Evolutionary conservation across 1,284 basidiomycete genomes (phyloP).

Genomic region (Wallemia hederae): DNA sequence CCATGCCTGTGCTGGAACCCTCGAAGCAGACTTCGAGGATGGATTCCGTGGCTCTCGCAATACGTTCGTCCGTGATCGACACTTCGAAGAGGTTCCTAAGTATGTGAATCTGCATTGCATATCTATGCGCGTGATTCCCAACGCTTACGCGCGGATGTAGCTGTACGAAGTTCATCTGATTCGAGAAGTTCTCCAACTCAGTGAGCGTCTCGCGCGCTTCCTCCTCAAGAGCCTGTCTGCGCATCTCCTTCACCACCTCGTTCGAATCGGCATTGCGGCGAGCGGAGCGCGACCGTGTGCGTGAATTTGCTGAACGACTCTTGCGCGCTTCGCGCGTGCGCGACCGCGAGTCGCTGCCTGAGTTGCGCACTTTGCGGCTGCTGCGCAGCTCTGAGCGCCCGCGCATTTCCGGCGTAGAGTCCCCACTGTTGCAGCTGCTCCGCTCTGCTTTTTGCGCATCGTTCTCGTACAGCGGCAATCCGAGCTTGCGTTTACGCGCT

Average conservation of each 20-base stretch:
- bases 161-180: background rate
- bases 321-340: background rate
- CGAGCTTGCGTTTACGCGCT: slow-evolving; percentile 4
- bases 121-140: background rate
- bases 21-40: slow-evolving; percentile 1
- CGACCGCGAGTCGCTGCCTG: background rate
- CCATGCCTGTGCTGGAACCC: background rate
- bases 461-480: slow-evolving; percentile 2
- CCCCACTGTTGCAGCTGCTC: background rate
- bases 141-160: background rate
- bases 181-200: background rate
- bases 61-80: background rate
- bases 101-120: background rate
- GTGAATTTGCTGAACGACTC: background rate
- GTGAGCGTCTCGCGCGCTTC: background rate
- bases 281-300: background rate
- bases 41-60: background rate
- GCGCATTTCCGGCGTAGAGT: background rate
- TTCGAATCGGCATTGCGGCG: slow-evolving; percentile 3
- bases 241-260: background rate
- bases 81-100: background rate
- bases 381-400: background rate
- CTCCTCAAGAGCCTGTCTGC: background rate
- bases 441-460: background rate
- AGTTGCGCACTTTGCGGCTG: background rate